Evolutionary conservation across 345 rosid genomes (phyloP), one percentile per base, ranked within the genome.

Genomic region (Rhodamnia argentea): DNA sequence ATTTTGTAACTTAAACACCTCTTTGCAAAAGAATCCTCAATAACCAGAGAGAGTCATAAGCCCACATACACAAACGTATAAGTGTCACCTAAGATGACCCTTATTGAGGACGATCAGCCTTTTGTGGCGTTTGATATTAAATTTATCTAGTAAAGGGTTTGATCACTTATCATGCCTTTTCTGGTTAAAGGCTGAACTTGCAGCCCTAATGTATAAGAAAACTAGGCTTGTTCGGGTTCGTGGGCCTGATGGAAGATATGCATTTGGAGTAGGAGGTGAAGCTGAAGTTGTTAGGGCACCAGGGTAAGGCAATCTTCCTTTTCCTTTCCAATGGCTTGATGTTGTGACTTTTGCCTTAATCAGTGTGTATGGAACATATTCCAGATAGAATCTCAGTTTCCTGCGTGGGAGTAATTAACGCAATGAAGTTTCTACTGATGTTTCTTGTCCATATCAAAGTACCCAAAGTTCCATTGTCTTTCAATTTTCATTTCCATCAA

Each of bases 211-310:
- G 95, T 97, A 96, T 87, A 95, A 92, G 90, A 95, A 89, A 89
- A 95, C 97, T 88, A 92, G 99, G 92, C 96, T 97, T 87, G 99
- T 97, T 86, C 96, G 99, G 52, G 95, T 93, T 50, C 93, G 97
- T 58, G 93, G 98, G 44, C 90, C 91, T 44, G 95, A 92, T 85
- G 98, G 99, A 56, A 91, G 96, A 53, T 89, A 78, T 55, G 90
- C 95, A 50, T 96, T 97, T 92, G 99, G 99, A 70, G 90, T 86
- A 84, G 74, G 89, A 88, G 99, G 96, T 85, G 99, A 97, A 88
- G 98, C 97, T 89, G 96, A 97, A 94, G 98, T 97, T 91, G 99
- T 97, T 83, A 97, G 99, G 93, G 99, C 98, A 37, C 92, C 96
- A 87, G 99, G 99, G 99, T 97, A 85, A 89, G 90, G 83, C 58